Evolutionary conservation across 2,329 filamentous ascomycete species (phyloP), one percentile per base, ranked within the genome.

Genomic region (Graphiopsis chlorocephala): DNA sequence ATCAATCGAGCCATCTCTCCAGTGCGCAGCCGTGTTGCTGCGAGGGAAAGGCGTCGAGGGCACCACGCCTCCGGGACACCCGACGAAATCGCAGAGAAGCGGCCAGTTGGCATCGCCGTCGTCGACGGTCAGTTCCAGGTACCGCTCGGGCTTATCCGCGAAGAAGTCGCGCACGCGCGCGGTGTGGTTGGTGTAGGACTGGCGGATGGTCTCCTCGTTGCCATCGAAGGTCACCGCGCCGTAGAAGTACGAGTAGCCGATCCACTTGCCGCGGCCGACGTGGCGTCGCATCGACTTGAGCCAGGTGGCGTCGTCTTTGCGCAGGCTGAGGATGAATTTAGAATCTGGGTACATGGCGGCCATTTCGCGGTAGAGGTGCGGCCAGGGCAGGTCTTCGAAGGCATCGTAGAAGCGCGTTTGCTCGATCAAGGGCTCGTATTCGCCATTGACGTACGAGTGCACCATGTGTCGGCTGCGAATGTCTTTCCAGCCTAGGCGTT

Each of bases 361-460:
- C 70, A 74, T 71, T 55, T 74, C 68, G 10, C 64, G 66, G 66
- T 73, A 74, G 64, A 73, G 63, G 29, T 70, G 67, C 11, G 72
- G 68, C 72, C 72, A 74, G 0, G 72, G 72, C 31, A 74, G 61
- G 64, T 74, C 72, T 64, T 74, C 72, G 56, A 74, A 73, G 25
- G 72, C 72, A 61, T 74, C 72, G 63, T 70, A 74, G 63, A 69
- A 71, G 29, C 58, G 61, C 1, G 72, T 74, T 48, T 71, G 65
- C 28, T 68, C 65, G 4, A 71, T 60, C 26, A 73, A 64, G 1
- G 71, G 62, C 28, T 55, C 57, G 35, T 64, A 60, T 47, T 72
- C 71, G 38, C 69, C 71, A 50, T 72, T 68, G 17, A 67, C 68
- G 64, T 68, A 74, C n/a, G 70, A 70, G 63, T 74, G 71, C 15